Evolutionary conservation across 1,284 basidiomycete species (phyloP).

Genomic region (Acaromyces ingoldii): DNA sequence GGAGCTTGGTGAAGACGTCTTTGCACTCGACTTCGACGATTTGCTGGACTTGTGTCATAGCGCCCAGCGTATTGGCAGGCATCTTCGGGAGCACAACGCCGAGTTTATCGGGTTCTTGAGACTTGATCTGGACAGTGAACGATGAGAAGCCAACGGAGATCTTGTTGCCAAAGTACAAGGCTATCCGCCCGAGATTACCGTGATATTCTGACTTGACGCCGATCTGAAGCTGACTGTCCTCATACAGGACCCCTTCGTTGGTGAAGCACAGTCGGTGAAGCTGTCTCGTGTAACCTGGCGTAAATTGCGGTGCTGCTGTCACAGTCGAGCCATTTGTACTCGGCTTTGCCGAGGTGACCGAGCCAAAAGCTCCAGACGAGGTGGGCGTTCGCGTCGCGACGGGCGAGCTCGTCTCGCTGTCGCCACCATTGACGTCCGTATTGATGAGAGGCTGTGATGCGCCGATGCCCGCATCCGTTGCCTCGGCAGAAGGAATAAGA

Average conservation of each 20-base stretch:
- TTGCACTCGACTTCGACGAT: constrained; percentile 91
- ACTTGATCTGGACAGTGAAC: constrained; percentile 74
- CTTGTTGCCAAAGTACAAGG: constrained; percentile 95
- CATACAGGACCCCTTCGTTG: constrained; percentile 85
- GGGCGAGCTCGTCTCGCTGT: not conserved
- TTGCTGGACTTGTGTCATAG: constrained; percentile 85
- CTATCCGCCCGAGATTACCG: constrained; percentile 80
- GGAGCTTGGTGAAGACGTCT: constrained; percentile 70
- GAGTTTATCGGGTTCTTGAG: constrained; percentile 65
- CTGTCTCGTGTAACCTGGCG: constrained; percentile 60
- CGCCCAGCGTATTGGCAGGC: constrained; percentile 68
- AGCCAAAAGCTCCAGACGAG: constrained; percentile 58
- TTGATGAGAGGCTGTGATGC: constrained; percentile 16
- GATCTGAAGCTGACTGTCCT: constrained; percentile 90
- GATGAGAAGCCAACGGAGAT: constrained; percentile 76
- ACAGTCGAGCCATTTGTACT: not conserved
- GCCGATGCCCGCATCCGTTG: not conserved
- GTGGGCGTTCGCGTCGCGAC: constrained; percentile 53
- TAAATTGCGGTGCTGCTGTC: constrained; percentile 20
- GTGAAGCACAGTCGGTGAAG: constrained; percentile 76
- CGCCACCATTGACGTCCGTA: not conserved
- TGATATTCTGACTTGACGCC: constrained; percentile 95
- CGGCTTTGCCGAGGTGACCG: not conserved
- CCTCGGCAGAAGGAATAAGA: constrained; percentile 10
- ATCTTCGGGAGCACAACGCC: constrained; percentile 82